Base-by-base conservation (phyloP, 768 basidiomycete species). In the Tricholoma saponaceum region DNA sequence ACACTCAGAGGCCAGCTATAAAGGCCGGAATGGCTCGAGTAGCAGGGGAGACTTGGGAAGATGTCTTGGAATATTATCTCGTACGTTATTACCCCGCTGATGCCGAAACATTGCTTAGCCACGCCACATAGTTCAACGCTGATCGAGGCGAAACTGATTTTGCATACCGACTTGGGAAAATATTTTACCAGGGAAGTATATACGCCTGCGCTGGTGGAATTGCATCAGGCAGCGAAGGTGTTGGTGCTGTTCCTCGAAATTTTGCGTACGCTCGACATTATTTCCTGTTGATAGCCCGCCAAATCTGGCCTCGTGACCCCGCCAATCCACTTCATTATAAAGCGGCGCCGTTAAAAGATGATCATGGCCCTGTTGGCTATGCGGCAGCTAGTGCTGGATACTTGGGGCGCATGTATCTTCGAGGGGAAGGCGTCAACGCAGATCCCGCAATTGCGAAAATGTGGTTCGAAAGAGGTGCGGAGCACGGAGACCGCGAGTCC, bases 131-230 rank as follows among this genome's bases (percentile, higher is more conserved):
- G 89, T 99, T 96, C 72, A 97, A 98, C 52, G 92, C 96, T 5
- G 94, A 98, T 64, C 85, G 94, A 25, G 93, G 92, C 25, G 92
- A 95, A 63, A 84, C 84, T 52, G 86, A 89, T 60, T 96, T 92
- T 69, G 93, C 94, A 2, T 94, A 90, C 71, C 85, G 92, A 14
- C 81, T 98, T 2, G 97, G 94, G n/a, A 89, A 92, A 72, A 90
- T 98, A 9, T 96, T 89, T 74, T 98, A 99, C 67, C 90, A 95
- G 67, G 97, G 97, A 16, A 94, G 91, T 57, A 89, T 98, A 33
- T 98, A 97, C 66, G 79, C 83, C 5, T 76, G 83, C 9, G 70
- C 79, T 13, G 93, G 93, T 3, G 95, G 96, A 9, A 85, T 90
- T 39, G 83, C 81, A 2, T 94, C 91, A 1, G 92, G 94, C 14